A percentile compares a stretch with the other conserved stretches of the same genome.
Conservation (phyloP, 2,329 filamentous ascomycete species). For the Fusarium gaditjirri region DNA sequence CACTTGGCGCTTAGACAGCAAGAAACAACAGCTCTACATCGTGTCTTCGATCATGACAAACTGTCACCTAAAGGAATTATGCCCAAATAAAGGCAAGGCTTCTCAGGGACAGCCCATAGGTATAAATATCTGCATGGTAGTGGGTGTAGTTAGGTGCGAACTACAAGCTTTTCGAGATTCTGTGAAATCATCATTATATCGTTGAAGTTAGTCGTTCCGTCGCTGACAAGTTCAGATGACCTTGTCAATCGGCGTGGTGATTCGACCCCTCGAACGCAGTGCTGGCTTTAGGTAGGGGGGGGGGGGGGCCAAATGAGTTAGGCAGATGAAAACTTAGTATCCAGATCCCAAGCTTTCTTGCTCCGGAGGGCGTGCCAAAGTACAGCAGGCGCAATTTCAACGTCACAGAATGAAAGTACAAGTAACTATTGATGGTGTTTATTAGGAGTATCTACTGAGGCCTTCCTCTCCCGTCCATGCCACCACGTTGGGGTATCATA, state of each 20-base stretch:
- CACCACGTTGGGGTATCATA: slow-evolving; percentile 35
- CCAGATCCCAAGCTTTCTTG: not conserved
- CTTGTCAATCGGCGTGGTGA: not conserved
- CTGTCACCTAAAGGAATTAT: not conserved
- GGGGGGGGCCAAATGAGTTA: not conserved
- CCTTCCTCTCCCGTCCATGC: slow-evolving; percentile 18
- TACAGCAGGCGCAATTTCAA: not conserved
- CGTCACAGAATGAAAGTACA: not conserved
- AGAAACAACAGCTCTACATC: not conserved
- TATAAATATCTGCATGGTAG: not conserved
- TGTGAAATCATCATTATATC: not conserved
- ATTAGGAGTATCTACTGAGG: slow-evolving; percentile 16
- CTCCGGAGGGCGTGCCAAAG: not conserved
- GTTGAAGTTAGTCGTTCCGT: not conserved
- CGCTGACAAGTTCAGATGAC: not conserved
- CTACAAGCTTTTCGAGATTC: not conserved
- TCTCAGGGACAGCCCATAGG: not conserved
- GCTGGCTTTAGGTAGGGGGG: not conserved
- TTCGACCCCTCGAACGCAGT: not conserved
- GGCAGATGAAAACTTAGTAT: too few species aligned
- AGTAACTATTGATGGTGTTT: slow-evolving; percentile 6
- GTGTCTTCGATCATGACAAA: not conserved
- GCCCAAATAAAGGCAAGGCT: not conserved
- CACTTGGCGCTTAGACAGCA: not conserved
- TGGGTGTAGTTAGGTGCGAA: not conserved